A percentile compares a stretch with the other conserved stretches of the same genome.
These are phyloP conservation scores for Mycena albidolilacea DNA, from an alignment of 768 basidiomycete genomes.

Conservation along the genomic window DNA sequence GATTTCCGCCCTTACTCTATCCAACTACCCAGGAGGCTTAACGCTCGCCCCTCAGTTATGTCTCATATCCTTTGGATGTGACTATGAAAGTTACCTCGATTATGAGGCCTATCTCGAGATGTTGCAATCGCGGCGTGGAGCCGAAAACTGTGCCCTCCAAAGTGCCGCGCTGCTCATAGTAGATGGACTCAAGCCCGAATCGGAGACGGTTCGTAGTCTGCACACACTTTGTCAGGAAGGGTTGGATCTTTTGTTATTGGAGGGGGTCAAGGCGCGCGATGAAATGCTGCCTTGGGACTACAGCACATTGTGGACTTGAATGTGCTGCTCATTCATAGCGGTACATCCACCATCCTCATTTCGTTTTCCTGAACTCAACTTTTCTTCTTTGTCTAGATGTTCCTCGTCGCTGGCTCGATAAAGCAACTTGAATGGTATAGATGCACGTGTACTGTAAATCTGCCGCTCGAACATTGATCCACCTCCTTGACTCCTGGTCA, in stretches of 20 bases:
- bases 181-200: background rate
- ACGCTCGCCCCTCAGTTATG: too few relatives aligned
- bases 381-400: too few relatives aligned
- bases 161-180: background rate
- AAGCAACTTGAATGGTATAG: too few relatives aligned
- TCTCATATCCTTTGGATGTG: too few relatives aligned
- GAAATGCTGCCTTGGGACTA: background rate
- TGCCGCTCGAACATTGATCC: too few relatives aligned
- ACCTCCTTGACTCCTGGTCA: too few relatives aligned
- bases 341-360: too few relatives aligned
- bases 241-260: constrained; percentile 7
- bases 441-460: too few relatives aligned
- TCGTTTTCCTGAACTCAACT: too few relatives aligned
- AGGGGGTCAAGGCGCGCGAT: background rate
- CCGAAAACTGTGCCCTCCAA: background rate
- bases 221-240: background rate
- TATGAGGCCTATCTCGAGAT: background rate
- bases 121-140: background rate
- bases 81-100: background rate
- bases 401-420: too few relatives aligned
- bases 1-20: too few relatives aligned
- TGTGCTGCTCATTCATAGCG: background rate
- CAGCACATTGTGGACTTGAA: background rate
- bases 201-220: background rate
- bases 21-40: too few relatives aligned